Percentiles rank a stretch among this genome's conserved stretches.
phyloP scores from a whole-genome alignment of 495 filamentous ascomycete genomes.

The Evernia prunastri region DNA sequence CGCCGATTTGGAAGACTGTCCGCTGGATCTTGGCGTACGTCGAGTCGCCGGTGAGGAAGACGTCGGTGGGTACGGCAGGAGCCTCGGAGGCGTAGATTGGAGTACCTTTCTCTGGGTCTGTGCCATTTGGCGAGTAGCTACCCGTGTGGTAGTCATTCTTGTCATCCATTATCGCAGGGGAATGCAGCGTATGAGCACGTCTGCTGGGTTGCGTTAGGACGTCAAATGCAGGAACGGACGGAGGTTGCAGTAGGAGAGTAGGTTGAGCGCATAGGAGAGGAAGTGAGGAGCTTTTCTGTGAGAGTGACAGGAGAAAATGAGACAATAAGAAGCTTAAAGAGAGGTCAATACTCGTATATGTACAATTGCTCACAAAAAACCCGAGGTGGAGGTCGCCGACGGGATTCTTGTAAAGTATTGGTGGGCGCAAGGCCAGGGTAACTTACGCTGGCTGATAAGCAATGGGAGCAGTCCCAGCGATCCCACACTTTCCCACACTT shows the following conservation, averaged over 20 bases:
- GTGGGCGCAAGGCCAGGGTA: neutral
- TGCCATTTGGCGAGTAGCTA: slow-evolving; percentile 20
- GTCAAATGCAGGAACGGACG: slow-evolving; percentile 8
- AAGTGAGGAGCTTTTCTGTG: neutral
- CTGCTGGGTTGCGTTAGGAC: slow-evolving; percentile 22
- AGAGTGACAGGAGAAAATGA: slow-evolving; percentile 1
- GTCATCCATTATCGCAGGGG: slow-evolving; percentile 25
- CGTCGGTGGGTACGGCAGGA: slow-evolving; percentile 55
- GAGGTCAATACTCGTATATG: neutral
- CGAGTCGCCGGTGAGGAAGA: slow-evolving; percentile 55
- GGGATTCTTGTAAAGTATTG: neutral
- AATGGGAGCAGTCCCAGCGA: neutral
- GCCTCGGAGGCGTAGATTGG: slow-evolving; percentile 43
- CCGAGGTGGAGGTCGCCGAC: slow-evolving; percentile 25
- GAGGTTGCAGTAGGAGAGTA: neutral
- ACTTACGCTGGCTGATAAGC: slow-evolving; percentile 20
- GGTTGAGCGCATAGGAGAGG: neutral
- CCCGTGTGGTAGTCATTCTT: slow-evolving; percentile 22
- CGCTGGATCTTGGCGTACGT: slow-evolving; percentile 62
- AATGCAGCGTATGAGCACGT: slow-evolving; percentile 5
- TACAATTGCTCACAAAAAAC: neutral
- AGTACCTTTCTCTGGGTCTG: slow-evolving; percentile 21
- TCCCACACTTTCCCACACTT: neutral
- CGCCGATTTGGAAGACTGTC: slow-evolving; percentile 58
- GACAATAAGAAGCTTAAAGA: slow-evolving; percentile 6